phyloP scores from a whole-genome alignment of 106 monocot species.

The Platanthera guangdongensis region DNA sequence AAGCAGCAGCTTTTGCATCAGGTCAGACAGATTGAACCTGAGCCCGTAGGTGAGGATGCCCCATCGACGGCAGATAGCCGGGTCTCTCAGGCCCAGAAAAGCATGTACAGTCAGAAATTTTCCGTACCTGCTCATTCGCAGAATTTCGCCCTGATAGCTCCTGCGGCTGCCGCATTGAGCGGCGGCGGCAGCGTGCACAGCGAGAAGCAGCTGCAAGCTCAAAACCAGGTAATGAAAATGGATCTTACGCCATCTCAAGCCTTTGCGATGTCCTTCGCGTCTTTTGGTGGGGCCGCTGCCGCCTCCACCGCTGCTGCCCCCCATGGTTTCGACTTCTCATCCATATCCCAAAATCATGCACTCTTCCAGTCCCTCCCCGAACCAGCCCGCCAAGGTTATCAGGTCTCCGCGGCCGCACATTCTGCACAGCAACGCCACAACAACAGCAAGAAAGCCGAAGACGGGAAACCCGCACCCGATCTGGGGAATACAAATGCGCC shows the following conservation, averaged over 20 bases:
- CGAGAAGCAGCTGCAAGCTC: slow-evolving; percentile 38
- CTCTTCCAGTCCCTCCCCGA: slow-evolving; percentile 56
- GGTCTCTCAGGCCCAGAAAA: slow-evolving; percentile 47
- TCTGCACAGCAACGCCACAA: slow-evolving; percentile 16
- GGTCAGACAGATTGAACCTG: slow-evolving; percentile 24
- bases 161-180: slow-evolving; percentile 18
- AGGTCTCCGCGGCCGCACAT: slow-evolving; percentile 20
- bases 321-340: slow-evolving; percentile 60
- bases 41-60: slow-evolving; percentile 32
- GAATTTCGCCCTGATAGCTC: slow-evolving; percentile 54
- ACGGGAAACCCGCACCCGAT: slow-evolving; percentile 36
- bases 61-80: slow-evolving; percentile 32
- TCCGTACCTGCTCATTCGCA: slow-evolving; percentile 56
- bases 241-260: slow-evolving; percentile 49
- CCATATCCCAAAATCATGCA: slow-evolving; percentile 48
- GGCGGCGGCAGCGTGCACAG: slow-evolving; percentile 19
- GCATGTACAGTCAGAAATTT: slow-evolving; percentile 32
- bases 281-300: slow-evolving; percentile 27
- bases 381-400: slow-evolving; percentile 46
- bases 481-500: slow-evolving; percentile 12
- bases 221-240: slow-evolving; percentile 41
- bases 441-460: slow-evolving; percentile 40
- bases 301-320: slow-evolving; percentile 10
- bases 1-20: slow-evolving; percentile 26
- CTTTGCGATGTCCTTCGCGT: slow-evolving; percentile 68